Conservation (phyloP, 225 moss, liverwort and hornwort genomes). For the Straminergon stramineum region DNA sequence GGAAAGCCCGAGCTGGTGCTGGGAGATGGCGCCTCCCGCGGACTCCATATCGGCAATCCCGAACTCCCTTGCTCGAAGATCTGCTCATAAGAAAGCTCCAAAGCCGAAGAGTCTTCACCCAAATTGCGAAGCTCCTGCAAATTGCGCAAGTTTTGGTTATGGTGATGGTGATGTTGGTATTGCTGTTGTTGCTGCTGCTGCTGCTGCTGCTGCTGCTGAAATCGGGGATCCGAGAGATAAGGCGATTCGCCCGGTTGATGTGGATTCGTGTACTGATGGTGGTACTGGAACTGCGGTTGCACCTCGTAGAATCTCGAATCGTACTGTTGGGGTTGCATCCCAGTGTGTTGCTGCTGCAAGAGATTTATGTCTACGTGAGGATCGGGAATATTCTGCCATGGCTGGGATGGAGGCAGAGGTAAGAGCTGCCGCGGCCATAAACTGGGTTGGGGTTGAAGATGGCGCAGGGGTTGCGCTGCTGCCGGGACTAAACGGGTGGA, state of each 20-base stretch:
- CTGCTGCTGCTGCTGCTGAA: background rate
- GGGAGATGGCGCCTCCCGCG: conserved; percentile 12
- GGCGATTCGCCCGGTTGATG: background rate
- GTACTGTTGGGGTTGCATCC: background rate
- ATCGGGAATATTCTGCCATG: conserved; percentile 1
- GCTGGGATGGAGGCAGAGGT: conserved; percentile 2
- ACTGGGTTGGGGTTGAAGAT: background rate
- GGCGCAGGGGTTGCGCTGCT: background rate
- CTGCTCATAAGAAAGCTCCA: conserved; percentile 45
- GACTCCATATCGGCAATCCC: background rate
- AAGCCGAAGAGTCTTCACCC: background rate
- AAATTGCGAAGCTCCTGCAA: background rate
- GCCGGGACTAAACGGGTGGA: background rate
- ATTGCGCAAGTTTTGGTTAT: background rate
- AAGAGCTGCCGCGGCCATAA: background rate
- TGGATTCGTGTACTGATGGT: background rate
- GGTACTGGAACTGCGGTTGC: conserved; percentile 11
- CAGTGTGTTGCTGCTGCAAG: background rate
- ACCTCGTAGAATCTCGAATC: background rate
- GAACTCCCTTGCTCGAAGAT: conserved; percentile 32
- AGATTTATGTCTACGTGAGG: background rate
- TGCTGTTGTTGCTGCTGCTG: background rate
- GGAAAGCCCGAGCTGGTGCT: background rate
- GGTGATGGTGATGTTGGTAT: background rate
- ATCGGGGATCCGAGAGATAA: background rate